Percentiles rank a stretch among this genome's conserved stretches.
These are phyloP conservation scores for Periconia sp. DNA, from an alignment of 2,329 filamentous ascomycete species.

Conservation along the genomic window DNA sequence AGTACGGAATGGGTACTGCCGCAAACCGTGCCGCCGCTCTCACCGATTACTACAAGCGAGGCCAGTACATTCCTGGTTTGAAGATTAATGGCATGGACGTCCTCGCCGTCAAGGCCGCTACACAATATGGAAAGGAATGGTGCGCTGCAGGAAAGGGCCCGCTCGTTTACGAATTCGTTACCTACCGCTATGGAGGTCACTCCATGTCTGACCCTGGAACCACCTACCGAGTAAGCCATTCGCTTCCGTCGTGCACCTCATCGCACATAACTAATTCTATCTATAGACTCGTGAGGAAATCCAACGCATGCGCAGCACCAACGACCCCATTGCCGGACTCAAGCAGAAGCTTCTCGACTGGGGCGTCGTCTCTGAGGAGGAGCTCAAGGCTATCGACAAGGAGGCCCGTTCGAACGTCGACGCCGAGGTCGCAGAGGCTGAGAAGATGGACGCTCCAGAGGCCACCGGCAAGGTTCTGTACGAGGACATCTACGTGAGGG, in stretches of 20 bases:
- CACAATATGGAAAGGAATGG: constrained; percentile 92
- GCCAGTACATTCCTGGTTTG: constrained; percentile 98
- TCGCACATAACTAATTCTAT: neutral
- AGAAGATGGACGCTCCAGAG: constrained; percentile 85
- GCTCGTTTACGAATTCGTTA: constrained; percentile 97
- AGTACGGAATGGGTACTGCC: constrained; percentile 99
- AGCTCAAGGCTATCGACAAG: constrained; percentile 97
- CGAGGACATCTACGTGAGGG: constrained; percentile 94
- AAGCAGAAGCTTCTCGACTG: constrained; percentile 99
- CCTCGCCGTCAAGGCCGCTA: constrained; percentile 94
- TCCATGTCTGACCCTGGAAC: constrained; percentile 99
- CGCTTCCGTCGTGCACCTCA: too few species aligned
- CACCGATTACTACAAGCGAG: constrained; percentile 99
- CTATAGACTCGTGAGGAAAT: constrained; percentile 89
- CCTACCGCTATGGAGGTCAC: constrained; percentile 98
- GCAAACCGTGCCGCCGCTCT: constrained; percentile 91
- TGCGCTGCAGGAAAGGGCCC: constrained; percentile 84
- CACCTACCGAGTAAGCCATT: constrained; percentile 78
- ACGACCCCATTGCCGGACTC: constrained; percentile 96
- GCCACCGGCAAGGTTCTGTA: constrained; percentile 81
- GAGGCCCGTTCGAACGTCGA: constrained; percentile 85
- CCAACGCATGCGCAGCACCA: constrained; percentile 98
- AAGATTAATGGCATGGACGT: constrained; percentile 99
- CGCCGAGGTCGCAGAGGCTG: constrained; percentile 86
- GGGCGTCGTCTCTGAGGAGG: constrained; percentile 88